phyloP scores from a whole-genome alignment of 106 monocot species.

The Dioscorea alata region DNA sequence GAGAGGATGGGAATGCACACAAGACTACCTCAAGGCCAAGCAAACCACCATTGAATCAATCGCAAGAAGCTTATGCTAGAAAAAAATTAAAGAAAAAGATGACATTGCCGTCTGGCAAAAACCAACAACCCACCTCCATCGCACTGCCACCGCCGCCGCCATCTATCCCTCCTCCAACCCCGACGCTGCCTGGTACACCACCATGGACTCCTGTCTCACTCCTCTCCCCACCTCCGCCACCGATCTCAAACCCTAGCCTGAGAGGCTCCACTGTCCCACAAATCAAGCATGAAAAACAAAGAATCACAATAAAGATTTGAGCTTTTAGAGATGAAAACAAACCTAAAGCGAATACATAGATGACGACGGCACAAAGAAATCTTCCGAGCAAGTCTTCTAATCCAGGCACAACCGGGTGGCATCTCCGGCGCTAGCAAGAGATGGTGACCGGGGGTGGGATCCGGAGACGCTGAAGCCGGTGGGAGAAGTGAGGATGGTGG shows the following conservation, averaged over 20 bases:
- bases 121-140: conserved; percentile 49
- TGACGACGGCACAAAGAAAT: no score
- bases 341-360: no score
- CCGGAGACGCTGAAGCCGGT: no score
- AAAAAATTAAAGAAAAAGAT: conserved; percentile 48
- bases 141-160: conserved; percentile 24
- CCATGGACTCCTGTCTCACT: conserved; percentile 58
- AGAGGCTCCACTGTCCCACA: conserved; percentile 44
- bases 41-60: conserved; percentile 49
- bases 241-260: conserved; percentile 50
- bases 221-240: conserved; percentile 51
- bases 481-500: no score
- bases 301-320: no score
- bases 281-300: no score
- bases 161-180: conserved; percentile 43
- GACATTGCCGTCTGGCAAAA: conserved; percentile 82
- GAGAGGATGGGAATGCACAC: conserved; percentile 59
- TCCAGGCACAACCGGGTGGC: no score
- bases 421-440: no score
- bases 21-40: conserved; percentile 45
- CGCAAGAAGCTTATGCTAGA: conserved; percentile 59
- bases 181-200: conserved; percentile 65
- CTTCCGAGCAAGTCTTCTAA: no score
- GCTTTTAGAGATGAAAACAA: no score
- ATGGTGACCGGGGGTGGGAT: no score